Conservation (phyloP, 2,329 filamentous ascomycete species). For the Pseudocercospora musae region DNA sequence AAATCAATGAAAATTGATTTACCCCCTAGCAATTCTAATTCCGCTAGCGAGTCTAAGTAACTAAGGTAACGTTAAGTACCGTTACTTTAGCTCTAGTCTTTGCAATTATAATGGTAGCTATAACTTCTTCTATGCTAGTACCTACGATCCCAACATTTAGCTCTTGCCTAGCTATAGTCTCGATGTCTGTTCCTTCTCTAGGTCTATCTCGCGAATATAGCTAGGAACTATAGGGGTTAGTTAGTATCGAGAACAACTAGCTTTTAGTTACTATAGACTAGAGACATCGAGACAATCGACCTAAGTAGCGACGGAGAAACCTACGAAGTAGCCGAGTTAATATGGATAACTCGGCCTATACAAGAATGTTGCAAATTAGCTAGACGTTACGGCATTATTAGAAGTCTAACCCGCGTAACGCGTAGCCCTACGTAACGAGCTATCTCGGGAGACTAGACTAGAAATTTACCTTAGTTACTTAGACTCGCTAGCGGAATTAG, state of each 20-base stretch:
- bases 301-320: background rate
- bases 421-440: too few relatives aligned
- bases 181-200: background rate
- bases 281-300: background rate
- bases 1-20: too few relatives aligned
- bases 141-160: constrained; percentile 31
- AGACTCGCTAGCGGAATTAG: too few relatives aligned
- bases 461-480: too few relatives aligned
- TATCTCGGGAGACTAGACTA: too few relatives aligned
- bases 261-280: background rate
- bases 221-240: background rate
- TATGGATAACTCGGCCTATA: background rate
- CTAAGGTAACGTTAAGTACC: too few relatives aligned
- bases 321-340: background rate
- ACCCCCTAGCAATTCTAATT: too few relatives aligned
- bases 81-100: constrained; percentile 38
- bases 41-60: too few relatives aligned
- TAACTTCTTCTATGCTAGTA: constrained; percentile 40
- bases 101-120: constrained; percentile 41
- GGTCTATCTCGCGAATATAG: background rate
- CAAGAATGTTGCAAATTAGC: background rate
- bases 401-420: too few relatives aligned
- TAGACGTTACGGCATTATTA: background rate
- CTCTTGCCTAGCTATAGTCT: constrained; percentile 14
- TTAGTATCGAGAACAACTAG: background rate